Percentiles rank a stretch among this genome's conserved stretches.
These are phyloP conservation scores for Erodium maritimum DNA, from an alignment of 345 rosid species.

Conservation along the genomic window DNA sequence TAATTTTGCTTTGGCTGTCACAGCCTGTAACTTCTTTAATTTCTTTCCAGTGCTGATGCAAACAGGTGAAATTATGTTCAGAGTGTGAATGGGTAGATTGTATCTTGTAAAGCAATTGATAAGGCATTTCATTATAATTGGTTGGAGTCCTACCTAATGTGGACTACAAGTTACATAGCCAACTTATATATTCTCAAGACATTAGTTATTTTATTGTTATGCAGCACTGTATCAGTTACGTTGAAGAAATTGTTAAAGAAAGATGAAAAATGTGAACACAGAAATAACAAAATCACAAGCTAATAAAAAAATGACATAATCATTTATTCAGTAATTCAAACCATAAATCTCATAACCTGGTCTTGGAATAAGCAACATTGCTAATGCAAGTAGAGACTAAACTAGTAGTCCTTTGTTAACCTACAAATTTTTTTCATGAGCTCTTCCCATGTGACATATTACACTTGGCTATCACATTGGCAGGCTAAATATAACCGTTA, in stretches of 20 bases:
- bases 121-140: background rate
- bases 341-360: background rate
- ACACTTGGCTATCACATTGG: background rate
- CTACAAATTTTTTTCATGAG: background rate
- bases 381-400: background rate
- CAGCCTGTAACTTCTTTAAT: slow-evolving; percentile 53
- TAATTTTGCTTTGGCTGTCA: slow-evolving; percentile 57
- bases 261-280: background rate
- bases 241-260: background rate
- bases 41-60: slow-evolving; percentile 54
- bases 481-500: background rate
- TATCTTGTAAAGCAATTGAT: background rate
- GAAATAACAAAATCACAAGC: background rate
- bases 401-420: background rate
- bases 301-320: too few species aligned
- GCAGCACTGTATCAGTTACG: background rate
- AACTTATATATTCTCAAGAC: too few species aligned
- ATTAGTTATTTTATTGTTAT: background rate
- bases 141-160: background rate
- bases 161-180: background rate
- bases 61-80: slow-evolving; percentile 12
- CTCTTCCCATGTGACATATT: background rate
- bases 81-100: background rate
- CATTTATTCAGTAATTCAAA: background rate
- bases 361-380: background rate